Conservation (phyloP, 2,329 filamentous ascomycete species). For the Periconia macrospinosa region DNA sequence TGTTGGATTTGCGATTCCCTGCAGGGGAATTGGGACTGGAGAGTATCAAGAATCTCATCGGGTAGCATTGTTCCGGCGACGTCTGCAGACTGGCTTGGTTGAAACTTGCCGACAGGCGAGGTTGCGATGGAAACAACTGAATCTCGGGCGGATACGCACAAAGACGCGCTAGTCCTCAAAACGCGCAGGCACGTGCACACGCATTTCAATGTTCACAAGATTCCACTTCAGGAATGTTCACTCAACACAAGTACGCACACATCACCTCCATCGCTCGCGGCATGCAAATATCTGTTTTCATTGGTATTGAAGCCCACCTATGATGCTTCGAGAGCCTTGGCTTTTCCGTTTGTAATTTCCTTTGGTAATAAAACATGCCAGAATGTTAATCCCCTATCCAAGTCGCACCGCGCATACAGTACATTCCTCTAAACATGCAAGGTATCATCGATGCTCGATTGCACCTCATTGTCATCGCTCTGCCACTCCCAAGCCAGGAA, state of each 20-base stretch:
- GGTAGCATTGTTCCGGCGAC: slow-evolving; percentile 36
- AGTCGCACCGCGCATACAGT: not conserved
- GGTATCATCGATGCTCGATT: slow-evolving; percentile 21
- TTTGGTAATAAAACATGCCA: not conserved
- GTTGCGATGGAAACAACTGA: not conserved
- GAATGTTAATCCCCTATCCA: slow-evolving; percentile 10
- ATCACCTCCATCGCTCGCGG: not conserved
- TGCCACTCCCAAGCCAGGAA: slow-evolving; percentile 78
- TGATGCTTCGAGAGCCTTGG: not conserved
- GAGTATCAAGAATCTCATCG: slow-evolving; percentile 36
- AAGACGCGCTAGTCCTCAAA: slow-evolving; percentile 6
- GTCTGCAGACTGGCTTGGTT: not conserved
- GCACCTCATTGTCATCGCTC: slow-evolving; percentile 16
- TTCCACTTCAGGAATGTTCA: too few species aligned
- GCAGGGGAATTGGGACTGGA: slow-evolving; percentile 44
- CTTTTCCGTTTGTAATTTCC: not conserved
- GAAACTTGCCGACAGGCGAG: not conserved
- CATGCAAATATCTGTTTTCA: not conserved
- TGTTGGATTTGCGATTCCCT: slow-evolving; percentile 53
- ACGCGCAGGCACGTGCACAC: slow-evolving; percentile 9
- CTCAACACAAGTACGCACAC: too few species aligned
- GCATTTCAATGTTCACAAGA: not conserved
- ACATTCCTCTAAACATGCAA: slow-evolving; percentile 31
- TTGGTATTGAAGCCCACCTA: not conserved
- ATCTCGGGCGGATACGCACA: not conserved